Conservation (phyloP, 2,329 filamentous ascomycete genomes). For the Colletotrichum incanum region DNA sequence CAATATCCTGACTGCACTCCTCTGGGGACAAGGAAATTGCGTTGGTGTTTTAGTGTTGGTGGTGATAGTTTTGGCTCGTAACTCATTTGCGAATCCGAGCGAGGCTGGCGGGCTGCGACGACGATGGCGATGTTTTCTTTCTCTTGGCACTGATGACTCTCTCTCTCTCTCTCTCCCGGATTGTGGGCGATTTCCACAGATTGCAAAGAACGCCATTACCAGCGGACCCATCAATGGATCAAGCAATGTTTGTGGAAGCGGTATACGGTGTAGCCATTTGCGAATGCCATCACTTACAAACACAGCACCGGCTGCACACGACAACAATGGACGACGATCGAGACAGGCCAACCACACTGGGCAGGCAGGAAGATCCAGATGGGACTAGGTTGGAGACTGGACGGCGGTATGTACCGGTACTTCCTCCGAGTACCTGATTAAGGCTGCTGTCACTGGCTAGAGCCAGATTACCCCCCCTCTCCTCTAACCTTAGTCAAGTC, state of each 20-base stretch:
- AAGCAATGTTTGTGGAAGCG: not conserved
- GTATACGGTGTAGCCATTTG: not conserved
- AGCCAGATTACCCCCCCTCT: slow-evolving; percentile 7
- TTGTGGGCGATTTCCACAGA: slow-evolving; percentile 14
- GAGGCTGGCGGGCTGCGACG: slow-evolving; percentile 32
- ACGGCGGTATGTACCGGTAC: slow-evolving; percentile 25
- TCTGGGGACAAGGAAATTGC: slow-evolving; percentile 9
- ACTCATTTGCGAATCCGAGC: slow-evolving; percentile 9
- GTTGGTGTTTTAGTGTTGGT: not conserved
- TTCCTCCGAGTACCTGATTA: slow-evolving; percentile 19
- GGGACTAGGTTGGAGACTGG: not conserved
- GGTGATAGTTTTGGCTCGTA: slow-evolving; percentile 5
- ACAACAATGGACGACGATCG: not conserved
- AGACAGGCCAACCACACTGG: not conserved
- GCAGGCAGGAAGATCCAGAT: not conserved
- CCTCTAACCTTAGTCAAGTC: not conserved
- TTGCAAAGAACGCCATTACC: not conserved
- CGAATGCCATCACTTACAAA: not conserved
- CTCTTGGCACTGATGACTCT: slow-evolving; percentile 15
- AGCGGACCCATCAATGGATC: not conserved
- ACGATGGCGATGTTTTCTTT: slow-evolving; percentile 13
- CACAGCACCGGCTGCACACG: not conserved
- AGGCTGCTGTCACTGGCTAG: slow-evolving; percentile 32
- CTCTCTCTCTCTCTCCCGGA: too few relatives aligned
- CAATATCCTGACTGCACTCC: slow-evolving; percentile 9